These are phyloP conservation scores for Flammula alnicola DNA, from an alignment of 1,284 basidiomycete species.

Conservation along the genomic window DNA sequence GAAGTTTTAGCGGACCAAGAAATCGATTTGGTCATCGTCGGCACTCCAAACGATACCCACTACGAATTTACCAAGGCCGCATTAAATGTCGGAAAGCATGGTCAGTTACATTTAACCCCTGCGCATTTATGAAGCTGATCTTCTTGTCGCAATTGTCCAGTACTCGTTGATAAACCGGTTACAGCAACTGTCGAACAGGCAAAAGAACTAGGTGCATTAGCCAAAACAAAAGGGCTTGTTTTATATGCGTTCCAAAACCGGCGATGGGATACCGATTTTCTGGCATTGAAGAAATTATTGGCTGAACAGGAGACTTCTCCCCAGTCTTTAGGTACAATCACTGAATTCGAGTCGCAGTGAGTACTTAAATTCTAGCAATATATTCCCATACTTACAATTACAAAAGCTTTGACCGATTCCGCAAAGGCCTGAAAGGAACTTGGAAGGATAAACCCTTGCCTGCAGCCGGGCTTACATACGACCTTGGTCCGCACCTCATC, in stretches of 20 bases:
- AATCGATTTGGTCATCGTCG: constrained; percentile 73
- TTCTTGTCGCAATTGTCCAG: constrained; percentile 35
- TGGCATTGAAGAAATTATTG: constrained; percentile 73
- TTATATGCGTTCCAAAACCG: constrained; percentile 84
- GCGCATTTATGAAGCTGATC: not conserved
- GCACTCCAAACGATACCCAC: constrained; percentile 84
- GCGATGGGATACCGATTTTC: constrained; percentile 84
- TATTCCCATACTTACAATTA: not conserved
- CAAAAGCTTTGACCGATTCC: constrained; percentile 79
- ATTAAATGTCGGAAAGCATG: constrained; percentile 79
- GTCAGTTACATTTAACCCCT: constrained; percentile 38
- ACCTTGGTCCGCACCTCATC: constrained; percentile 72
- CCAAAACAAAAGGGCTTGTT: constrained; percentile 67
- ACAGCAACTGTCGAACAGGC: constrained; percentile 72
- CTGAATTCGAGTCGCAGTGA: constrained; percentile 80
- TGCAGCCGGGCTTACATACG: constrained; percentile 61
- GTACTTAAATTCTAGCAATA: constrained; percentile 22
- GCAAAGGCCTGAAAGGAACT: constrained; percentile 65
- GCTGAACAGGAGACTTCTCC: constrained; percentile 54
- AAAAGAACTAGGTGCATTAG: constrained; percentile 67
- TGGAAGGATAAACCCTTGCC: constrained; percentile 70
- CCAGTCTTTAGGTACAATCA: constrained; percentile 62
- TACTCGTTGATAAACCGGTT: constrained; percentile 86
- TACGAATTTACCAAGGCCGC: constrained; percentile 69
- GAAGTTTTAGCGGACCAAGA: constrained; percentile 61